Evolutionary conservation across 208 protist species (phyloP).

Genomic region (Trypanosoma lewisi): DNA sequence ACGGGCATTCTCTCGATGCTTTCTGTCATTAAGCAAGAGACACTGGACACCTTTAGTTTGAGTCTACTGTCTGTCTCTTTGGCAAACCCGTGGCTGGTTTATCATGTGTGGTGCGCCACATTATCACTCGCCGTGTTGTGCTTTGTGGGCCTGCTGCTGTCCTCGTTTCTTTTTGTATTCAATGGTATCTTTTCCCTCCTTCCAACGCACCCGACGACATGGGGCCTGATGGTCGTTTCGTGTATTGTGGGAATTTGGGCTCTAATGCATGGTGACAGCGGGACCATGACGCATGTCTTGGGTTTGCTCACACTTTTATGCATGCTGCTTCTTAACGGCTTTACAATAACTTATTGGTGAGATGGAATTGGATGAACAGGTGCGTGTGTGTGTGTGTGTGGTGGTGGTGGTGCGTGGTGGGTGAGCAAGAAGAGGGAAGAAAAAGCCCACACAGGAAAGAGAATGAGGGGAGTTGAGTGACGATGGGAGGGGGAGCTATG

Average conservation of each 20-base stretch:
- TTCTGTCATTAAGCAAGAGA: neutral
- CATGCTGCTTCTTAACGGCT: conserved; percentile 60
- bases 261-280: conserved; percentile 30
- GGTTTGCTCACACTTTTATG: conserved; percentile 25
- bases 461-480: too few species aligned
- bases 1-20: conserved; percentile 11
- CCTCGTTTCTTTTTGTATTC: conserved; percentile 34
- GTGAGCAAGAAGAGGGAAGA: too few species aligned
- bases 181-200: conserved; percentile 36
- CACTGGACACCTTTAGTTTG: neutral
- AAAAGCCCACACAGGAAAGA: too few species aligned
- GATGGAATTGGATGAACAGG: too few species aligned
- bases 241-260: conserved; percentile 26
- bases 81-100: conserved; percentile 19
- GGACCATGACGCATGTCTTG: conserved; percentile 13
- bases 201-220: conserved; percentile 71
- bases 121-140: conserved; percentile 44
- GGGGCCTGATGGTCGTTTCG: conserved; percentile 43
- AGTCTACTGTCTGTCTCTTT: neutral
- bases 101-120: conserved; percentile 22
- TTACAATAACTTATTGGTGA: conserved; percentile 15
- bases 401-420: too few species aligned
- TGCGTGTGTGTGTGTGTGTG: too few species aligned
- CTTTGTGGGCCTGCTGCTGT: conserved; percentile 37
- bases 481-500: too few species aligned